Evolutionary conservation across 2,329 filamentous ascomycete species (phyloP), one percentile per base, ranked within the genome.

Genomic region (Verticillium albo-atrum): DNA sequence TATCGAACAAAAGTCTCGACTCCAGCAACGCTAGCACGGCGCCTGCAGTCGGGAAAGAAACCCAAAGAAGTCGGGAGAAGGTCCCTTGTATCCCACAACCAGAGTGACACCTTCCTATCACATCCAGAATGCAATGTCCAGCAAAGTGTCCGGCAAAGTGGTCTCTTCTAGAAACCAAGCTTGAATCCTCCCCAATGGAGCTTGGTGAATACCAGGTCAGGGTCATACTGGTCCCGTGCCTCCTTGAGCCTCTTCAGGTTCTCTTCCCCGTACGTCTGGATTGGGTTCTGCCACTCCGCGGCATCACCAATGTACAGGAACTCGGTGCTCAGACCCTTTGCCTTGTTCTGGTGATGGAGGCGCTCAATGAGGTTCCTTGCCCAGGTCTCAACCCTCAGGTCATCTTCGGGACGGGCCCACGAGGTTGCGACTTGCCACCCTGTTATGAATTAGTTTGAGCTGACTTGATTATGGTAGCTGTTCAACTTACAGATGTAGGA

Each of bases 221-320:
- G 71, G 60, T 77, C 74, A 61, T 76, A 75, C 5, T 56, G 62
- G 1, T 62, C 59, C 17, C 70, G 60, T 10, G 75, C 66, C 6
- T 60, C 55, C 20, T 65, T 65, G 68, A 77, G 66, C 23, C 67
- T 71, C 34, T 64, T 59, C 1, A 76, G 59, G 50, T 77, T 77
- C 54, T 70, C 68, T 6, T 54, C 34, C 0, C 70, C 68, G 51
- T 75, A 74, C 0, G 67, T 68, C 2, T 62, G 63, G 57, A 72
- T 75, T 0, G 71, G 68, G 58, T 76, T 68, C 58, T 77, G 74
- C 62, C 66, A 73, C 26, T 75, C 72, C 2, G 68, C 71, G 3
- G 71, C 70, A 58, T 75, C 74, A 1, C 71, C 72, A 67, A 74
- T 72, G 37, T 75, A 75, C 2, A 75, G 20, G 35, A 75, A 74